These are phyloP conservation scores for Forsythia viridissima DNA, from an alignment of 257 asterid species.

Conservation along the genomic window DNA sequence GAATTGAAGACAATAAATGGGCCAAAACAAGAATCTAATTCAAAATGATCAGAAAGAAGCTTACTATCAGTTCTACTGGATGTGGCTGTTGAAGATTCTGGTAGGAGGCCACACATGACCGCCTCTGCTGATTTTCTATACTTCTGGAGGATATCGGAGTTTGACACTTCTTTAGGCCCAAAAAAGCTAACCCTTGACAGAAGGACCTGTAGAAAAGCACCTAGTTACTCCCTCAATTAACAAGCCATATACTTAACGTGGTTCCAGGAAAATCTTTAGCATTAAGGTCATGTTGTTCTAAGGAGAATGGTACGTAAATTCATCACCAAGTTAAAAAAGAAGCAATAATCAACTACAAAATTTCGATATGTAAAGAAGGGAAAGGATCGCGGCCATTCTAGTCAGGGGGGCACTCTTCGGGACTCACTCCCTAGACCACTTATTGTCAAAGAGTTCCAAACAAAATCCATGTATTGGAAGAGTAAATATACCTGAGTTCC, in stretches of 20 bases:
- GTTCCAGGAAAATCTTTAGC: not conserved
- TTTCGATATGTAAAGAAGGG: not conserved
- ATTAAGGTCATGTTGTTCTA: not conserved
- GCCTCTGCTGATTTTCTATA: conserved; percentile 81
- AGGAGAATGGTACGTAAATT: not conserved
- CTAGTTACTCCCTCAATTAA: not conserved
- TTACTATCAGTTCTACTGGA: conserved; percentile 70
- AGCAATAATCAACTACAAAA: not conserved
- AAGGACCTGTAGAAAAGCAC: conserved; percentile 59
- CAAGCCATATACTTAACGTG: not conserved
- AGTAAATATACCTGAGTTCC: conserved; percentile 66
- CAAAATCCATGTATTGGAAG: not conserved
- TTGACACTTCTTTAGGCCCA: conserved; percentile 49
- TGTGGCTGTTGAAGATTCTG: conserved; percentile 81
- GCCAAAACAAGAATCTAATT: conserved; percentile 4
- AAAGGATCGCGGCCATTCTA: not conserved
- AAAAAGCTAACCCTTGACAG: conserved; percentile 75
- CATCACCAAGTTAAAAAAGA: not conserved
- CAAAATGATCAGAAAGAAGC: conserved; percentile 14
- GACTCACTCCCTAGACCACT: not conserved
- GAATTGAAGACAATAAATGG: not conserved
- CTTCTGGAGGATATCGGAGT: conserved; percentile 42
- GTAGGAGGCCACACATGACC: conserved; percentile 83
- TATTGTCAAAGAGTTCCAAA: not conserved
- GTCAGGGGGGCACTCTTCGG: not conserved